A percentile compares a stretch with the other conserved stretches of the same genome.
Conservation (phyloP, 2,329 filamentous ascomycete genomes). For the Penicillium sp. region DNA sequence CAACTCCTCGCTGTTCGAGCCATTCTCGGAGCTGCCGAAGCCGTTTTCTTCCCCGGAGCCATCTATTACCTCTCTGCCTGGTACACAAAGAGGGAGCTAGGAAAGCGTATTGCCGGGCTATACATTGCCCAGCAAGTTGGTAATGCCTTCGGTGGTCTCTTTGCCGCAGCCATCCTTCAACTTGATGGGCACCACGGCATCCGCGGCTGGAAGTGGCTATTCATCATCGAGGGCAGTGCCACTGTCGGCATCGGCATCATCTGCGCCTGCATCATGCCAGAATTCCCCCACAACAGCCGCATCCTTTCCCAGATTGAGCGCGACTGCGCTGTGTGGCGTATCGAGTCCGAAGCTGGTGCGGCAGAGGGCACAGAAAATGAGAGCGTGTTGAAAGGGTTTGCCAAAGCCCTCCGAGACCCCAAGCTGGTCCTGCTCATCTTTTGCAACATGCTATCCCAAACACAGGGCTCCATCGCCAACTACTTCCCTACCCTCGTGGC, state of each 20-base stretch:
- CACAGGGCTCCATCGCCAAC: slow-evolving; percentile 34
- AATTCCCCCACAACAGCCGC: slow-evolving; percentile 42
- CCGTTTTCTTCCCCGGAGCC: slow-evolving; percentile 55
- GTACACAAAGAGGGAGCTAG: slow-evolving; percentile 40
- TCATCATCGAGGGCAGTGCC: slow-evolving; percentile 30
- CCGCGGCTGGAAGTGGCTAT: slow-evolving; percentile 29
- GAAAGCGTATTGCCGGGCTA: slow-evolving; percentile 31
- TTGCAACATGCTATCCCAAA: slow-evolving; percentile 42
- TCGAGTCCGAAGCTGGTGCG: slow-evolving; percentile 38
- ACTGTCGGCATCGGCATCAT: slow-evolving; percentile 31
- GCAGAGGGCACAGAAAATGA: slow-evolving; percentile 40
- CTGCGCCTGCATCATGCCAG: slow-evolving; percentile 39
- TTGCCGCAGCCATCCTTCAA: slow-evolving; percentile 27
- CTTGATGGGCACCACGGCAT: slow-evolving; percentile 22
- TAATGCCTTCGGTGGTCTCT: slow-evolving; percentile 29
- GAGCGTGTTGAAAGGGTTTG: slow-evolving; percentile 23
- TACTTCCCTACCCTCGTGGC: slow-evolving; percentile 29
- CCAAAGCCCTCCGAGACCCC: slow-evolving; percentile 34
- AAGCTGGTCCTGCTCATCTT: slow-evolving; percentile 41
- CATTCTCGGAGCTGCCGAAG: slow-evolving; percentile 62
- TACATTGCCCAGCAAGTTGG: slow-evolving; percentile 30
- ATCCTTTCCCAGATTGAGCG: slow-evolving; percentile 26
- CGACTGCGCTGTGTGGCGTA: slow-evolving; percentile 25
- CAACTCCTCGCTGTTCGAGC: slow-evolving; percentile 58
- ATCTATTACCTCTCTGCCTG: slow-evolving; percentile 43